Conservation (phyloP, 169 alveolate species). For the Plasmodium chabaudi region DNA sequence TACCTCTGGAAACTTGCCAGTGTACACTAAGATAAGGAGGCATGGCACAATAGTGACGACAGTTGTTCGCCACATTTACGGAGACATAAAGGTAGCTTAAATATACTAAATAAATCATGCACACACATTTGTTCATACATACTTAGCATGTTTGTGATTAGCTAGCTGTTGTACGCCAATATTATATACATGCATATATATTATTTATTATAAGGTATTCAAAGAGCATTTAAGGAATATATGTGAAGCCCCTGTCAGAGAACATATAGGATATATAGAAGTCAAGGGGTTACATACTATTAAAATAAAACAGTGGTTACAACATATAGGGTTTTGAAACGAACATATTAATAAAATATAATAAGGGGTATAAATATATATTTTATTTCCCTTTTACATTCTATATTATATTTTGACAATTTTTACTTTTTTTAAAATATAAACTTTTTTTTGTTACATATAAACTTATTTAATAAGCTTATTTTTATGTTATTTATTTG, state of each 20-base stretch:
- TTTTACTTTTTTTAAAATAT: too few species aligned
- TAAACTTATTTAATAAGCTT: too few species aligned
- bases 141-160: not conserved
- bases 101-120: conserved; percentile 26
- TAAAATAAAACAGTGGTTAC: conserved; percentile 86
- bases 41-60: conserved; percentile 90
- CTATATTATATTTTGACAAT: too few species aligned
- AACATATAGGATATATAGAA: conserved; percentile 84
- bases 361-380: not conserved
- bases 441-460: too few species aligned
- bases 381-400: not conserved
- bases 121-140: not conserved
- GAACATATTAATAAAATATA: not conserved
- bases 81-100: conserved; percentile 84
- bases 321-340: conserved; percentile 80
- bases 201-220: conserved; percentile 77
- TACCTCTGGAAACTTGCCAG: conserved; percentile 90
- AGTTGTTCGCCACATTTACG: conserved; percentile 86
- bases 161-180: not conserved
- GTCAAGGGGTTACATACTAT: conserved; percentile 85
- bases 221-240: conserved; percentile 83
- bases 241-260: conserved; percentile 87
- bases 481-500: too few species aligned
- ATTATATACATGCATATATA: not conserved
- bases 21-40: conserved; percentile 85